These are phyloP conservation scores for Vigna hirtella DNA, from an alignment of 306 rosid genomes.

Conservation along the genomic window DNA sequence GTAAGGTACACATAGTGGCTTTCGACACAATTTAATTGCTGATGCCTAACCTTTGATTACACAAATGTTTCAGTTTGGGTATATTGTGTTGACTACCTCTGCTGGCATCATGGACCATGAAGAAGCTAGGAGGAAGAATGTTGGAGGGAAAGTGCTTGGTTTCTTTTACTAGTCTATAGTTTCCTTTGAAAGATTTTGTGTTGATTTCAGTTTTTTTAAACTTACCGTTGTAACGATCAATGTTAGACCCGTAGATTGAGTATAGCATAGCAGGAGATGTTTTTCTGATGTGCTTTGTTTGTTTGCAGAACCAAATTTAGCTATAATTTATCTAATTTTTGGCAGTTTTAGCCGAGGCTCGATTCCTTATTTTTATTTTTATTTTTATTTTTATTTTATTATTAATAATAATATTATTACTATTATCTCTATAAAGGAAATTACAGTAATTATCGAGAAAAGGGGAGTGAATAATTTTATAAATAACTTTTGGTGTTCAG, in stretches of 20 bases:
- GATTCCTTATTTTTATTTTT: neutral
- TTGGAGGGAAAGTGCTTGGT: conserved; percentile 55
- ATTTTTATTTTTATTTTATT: neutral
- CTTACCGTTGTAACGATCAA: neutral
- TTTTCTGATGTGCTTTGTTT: conserved; percentile 27
- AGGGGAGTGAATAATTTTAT: too few species aligned
- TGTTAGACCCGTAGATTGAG: conserved; percentile 29
- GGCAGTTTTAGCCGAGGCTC: neutral
- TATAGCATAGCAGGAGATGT: conserved; percentile 38
- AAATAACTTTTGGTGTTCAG: neutral
- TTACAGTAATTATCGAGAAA: too few species aligned
- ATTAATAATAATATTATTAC: too few species aligned
- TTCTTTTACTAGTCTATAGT: conserved; percentile 47
- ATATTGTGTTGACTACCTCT: conserved; percentile 53
- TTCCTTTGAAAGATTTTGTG: conserved; percentile 26
- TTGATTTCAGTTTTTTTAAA: conserved; percentile 15
- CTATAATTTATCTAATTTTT: conserved; percentile 12
- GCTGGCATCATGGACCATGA: conserved; percentile 58
- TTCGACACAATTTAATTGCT: neutral
- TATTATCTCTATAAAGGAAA: too few species aligned
- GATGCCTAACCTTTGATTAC: neutral
- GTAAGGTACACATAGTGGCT: neutral
- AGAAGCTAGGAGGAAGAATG: conserved; percentile 56
- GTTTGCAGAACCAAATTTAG: conserved; percentile 31
- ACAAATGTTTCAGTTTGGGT: conserved; percentile 49